A percentile compares a stretch with the other conserved stretches of the same genome.
These are phyloP conservation scores for Yarrowia alimentaria DNA, from an alignment of 805 yeast genomes.

Conservation along the genomic window DNA sequence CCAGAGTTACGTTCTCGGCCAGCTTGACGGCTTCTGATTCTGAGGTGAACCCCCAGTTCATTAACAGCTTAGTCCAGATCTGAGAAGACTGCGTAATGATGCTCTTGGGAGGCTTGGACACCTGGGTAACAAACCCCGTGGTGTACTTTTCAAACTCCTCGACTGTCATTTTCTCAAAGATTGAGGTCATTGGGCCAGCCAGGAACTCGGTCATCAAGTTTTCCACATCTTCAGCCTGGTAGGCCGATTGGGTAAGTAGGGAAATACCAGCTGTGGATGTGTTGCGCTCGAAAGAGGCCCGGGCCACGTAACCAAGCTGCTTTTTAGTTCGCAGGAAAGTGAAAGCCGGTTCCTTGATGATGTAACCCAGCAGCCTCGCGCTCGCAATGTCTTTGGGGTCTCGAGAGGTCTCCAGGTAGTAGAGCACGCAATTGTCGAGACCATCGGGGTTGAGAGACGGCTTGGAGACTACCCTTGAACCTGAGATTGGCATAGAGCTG, in stretches of 20 bases:
- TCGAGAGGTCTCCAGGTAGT: conserved; percentile 14
- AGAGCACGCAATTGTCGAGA: conserved; percentile 42
- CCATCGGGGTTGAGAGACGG: conserved; percentile 57
- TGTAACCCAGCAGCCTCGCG: conserved; percentile 49
- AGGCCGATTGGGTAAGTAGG: conserved; percentile 79
- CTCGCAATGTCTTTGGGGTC: neutral
- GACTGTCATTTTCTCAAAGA: neutral
- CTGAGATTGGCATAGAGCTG: neutral
- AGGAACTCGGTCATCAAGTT: conserved; percentile 72
- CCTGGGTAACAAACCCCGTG: conserved; percentile 5
- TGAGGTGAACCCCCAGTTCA: neutral
- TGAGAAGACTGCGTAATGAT: neutral
- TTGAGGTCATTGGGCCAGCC: neutral
- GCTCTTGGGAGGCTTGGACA: conserved; percentile 16
- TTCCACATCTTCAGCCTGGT: conserved; percentile 69
- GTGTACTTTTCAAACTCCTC: conserved; percentile 15
- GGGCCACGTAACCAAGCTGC: conserved; percentile 92
- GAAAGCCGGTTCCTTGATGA: conserved; percentile 84
- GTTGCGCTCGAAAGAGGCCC: conserved; percentile 65
- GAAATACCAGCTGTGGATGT: conserved; percentile 75
- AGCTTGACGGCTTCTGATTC: neutral
- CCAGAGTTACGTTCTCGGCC: conserved; percentile 4
- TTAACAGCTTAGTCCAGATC: neutral
- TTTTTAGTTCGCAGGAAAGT: conserved; percentile 87
- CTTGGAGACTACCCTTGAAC: neutral